Conservation (phyloP, 306 rosid species). For the Aeschynomene evenia region DNA sequence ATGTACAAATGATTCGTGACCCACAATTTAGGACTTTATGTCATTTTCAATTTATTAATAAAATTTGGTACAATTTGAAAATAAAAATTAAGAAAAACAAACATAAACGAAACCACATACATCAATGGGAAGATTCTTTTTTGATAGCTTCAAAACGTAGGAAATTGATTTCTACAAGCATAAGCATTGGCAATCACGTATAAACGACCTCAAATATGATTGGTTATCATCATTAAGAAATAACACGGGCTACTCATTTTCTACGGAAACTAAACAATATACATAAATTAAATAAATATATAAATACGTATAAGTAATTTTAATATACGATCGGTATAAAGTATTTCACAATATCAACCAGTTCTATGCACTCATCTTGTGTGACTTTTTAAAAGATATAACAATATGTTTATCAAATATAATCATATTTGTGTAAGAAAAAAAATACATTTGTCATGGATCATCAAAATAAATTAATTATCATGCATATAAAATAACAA, state of each 20-base stretch:
- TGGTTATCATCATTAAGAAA: constrained; percentile 29
- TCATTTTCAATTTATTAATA: constrained; percentile 52
- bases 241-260: constrained; percentile 2
- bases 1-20: constrained; percentile 38
- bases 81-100: not conserved
- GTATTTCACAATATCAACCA: too few species aligned
- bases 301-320: too few species aligned
- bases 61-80: constrained; percentile 7
- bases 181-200: constrained; percentile 58
- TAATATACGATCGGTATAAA: too few species aligned
- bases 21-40: constrained; percentile 55
- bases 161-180: constrained; percentile 94
- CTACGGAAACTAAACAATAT: not conserved
- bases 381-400: too few species aligned
- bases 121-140: constrained; percentile 68
- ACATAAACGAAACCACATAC: constrained; percentile 24
- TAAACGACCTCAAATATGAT: constrained; percentile 46
- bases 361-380: too few species aligned
- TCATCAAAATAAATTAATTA: not conserved
- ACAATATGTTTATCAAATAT: too few species aligned
- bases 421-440: too few species aligned
- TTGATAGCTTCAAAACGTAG: constrained; percentile 72
- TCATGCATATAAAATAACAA: not conserved
- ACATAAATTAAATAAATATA: too few species aligned
- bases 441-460: too few species aligned